phyloP scores from a whole-genome alignment of 179 eudicot genomes.

The Patellifolia procumbens region DNA sequence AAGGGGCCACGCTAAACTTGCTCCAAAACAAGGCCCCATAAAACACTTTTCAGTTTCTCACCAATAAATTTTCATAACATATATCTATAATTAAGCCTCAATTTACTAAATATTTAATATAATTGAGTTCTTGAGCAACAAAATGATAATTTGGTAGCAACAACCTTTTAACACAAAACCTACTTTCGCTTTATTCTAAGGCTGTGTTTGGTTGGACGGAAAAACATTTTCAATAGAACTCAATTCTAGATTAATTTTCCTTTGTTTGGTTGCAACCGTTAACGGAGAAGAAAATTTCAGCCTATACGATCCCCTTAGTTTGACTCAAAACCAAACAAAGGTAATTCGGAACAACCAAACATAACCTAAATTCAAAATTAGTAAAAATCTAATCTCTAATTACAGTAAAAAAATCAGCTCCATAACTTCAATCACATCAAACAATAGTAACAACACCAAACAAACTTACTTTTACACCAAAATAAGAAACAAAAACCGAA shows the following conservation, averaged over 20 bases:
- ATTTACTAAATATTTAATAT: neutral
- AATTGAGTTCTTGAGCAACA: neutral
- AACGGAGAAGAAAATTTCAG: too few species aligned
- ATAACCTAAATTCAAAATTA: constrained; percentile 4
- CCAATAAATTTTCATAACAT: constrained; percentile 1
- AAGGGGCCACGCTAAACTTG: too few species aligned
- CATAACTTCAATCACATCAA: constrained; percentile 8
- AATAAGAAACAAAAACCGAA: too few species aligned
- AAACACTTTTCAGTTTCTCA: neutral
- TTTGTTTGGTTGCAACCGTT: too few species aligned
- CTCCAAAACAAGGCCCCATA: neutral
- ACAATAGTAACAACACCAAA: neutral
- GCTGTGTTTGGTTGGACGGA: too few species aligned
- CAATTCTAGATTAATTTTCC: too few species aligned
- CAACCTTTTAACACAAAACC: neutral
- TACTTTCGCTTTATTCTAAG: neutral
- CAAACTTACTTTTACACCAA: too few species aligned
- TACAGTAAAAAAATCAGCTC: neutral
- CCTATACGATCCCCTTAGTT: too few species aligned
- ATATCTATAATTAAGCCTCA: neutral
- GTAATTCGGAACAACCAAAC: too few species aligned
- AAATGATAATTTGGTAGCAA: neutral
- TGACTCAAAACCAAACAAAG: too few species aligned
- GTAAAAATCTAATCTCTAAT: constrained; percentile 1
- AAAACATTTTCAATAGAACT: too few species aligned